phyloP scores from a whole-genome alignment of 805 yeast species.

The Candida pseudoglaebosa region DNA sequence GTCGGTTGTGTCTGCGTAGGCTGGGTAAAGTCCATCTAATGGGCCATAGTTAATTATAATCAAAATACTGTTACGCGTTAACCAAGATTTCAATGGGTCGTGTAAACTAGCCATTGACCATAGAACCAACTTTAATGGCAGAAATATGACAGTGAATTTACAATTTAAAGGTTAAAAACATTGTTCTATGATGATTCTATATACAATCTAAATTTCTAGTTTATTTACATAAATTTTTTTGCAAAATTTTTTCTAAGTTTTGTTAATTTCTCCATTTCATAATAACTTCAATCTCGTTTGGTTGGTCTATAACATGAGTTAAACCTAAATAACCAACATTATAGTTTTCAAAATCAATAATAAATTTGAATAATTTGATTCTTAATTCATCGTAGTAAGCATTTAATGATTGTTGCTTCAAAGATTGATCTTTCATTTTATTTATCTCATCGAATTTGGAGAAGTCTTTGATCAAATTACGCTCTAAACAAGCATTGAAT shows the following conservation, averaged over 20 bases:
- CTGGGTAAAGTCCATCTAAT: slow-evolving; percentile 20
- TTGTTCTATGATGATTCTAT: not conserved
- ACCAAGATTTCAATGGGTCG: not conserved
- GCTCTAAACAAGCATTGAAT: slow-evolving; percentile 49
- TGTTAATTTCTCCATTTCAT: not conserved
- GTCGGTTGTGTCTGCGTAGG: slow-evolving; percentile 37
- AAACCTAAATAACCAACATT: slow-evolving; percentile 37
- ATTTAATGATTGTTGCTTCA: slow-evolving; percentile 5
- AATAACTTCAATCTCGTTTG: not conserved
- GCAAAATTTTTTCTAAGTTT: too few species aligned
- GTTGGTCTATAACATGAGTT: slow-evolving; percentile 12
- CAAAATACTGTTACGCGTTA: slow-evolving; percentile 4
- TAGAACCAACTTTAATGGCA: too few species aligned
- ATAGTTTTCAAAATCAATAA: slow-evolving; percentile 37
- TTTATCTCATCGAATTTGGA: slow-evolving; percentile 22
- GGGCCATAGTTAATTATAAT: not conserved
- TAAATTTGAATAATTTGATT: slow-evolving; percentile 35
- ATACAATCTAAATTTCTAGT: not conserved
- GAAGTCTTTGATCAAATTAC: slow-evolving; percentile 46
- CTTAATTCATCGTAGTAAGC: slow-evolving; percentile 27
- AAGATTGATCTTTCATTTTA: slow-evolving; percentile 10
- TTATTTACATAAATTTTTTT: too few species aligned
- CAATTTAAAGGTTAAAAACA: slow-evolving; percentile 1
- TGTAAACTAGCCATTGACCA: too few species aligned
- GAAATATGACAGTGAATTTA: too few species aligned